Evolutionary conservation across 1,284 basidiomycete genomes (phyloP).

Genomic region (Cystobasidium slooffiae): DNA sequence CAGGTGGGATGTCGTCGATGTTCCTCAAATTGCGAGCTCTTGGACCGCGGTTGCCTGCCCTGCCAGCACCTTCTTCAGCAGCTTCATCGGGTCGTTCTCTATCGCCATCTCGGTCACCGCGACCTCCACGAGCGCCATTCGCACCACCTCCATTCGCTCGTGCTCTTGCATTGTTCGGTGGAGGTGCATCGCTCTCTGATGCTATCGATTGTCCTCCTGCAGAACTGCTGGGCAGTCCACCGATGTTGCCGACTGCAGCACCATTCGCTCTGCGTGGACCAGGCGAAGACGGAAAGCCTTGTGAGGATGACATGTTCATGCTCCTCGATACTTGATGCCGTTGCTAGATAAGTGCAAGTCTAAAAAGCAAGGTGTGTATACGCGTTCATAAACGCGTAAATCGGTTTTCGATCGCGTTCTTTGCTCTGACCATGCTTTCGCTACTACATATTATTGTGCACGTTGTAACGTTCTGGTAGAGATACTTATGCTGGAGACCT

Average conservation of each 20-base stretch:
- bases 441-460: neutral
- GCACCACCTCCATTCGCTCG: neutral
- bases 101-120: neutral
- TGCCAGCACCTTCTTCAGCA: constrained; percentile 31
- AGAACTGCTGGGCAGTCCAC: constrained; percentile 24
- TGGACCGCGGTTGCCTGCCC: constrained; percentile 9
- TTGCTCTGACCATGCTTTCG: neutral
- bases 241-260: constrained; percentile 14
- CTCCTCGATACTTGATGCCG: constrained; percentile 1
- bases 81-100: constrained; percentile 28
- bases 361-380: neutral
- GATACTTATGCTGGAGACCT: no score
- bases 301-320: constrained; percentile 27
- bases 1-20: constrained; percentile 39
- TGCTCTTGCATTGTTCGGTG: neutral
- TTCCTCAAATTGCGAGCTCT: constrained; percentile 29
- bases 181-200: constrained; percentile 22
- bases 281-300: constrained; percentile 30
- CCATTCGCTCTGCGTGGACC: constrained; percentile 18
- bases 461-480: no score
- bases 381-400: neutral
- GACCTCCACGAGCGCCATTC: neutral
- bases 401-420: neutral
- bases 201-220: constrained; percentile 14
- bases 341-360: neutral